Evolutionary conservation across 345 rosid species (phyloP).

Genomic region (Corchorus olitorius): DNA sequence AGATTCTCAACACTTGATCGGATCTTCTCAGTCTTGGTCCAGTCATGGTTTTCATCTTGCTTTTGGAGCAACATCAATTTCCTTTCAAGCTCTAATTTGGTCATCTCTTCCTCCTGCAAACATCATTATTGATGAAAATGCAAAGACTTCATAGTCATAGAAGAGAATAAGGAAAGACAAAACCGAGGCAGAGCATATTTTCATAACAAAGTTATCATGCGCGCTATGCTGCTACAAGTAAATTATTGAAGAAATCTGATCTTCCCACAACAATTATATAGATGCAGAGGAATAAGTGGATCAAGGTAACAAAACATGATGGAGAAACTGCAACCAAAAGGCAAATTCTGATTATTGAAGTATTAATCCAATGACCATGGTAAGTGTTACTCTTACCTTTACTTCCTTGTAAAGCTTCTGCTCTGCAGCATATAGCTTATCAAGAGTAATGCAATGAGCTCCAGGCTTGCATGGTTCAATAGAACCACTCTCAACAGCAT

Average conservation of each 20-base stretch:
- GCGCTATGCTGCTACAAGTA: not conserved
- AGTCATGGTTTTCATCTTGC: slow-evolving; percentile 62
- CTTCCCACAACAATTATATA: not conserved
- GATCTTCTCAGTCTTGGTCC: slow-evolving; percentile 63
- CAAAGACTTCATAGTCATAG: not conserved
- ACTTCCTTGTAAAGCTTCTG: slow-evolving; percentile 78
- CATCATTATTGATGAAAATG: not conserved
- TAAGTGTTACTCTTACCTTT: slow-evolving; percentile 49
- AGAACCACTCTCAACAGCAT: slow-evolving; percentile 38
- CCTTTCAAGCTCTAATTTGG: slow-evolving; percentile 70
- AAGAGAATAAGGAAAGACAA: slow-evolving; percentile 8
- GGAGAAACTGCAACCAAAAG: not conserved
- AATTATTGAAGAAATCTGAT: not conserved
- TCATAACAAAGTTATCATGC: not conserved
- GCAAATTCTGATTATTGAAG: not conserved
- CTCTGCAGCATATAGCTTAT: slow-evolving; percentile 73
- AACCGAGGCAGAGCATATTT: not conserved
- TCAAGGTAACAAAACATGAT: not conserved
- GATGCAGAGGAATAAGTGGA: not conserved
- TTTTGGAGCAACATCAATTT: slow-evolving; percentile 61
- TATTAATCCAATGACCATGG: not conserved
- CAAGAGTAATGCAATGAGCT: slow-evolving; percentile 81
- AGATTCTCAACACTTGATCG: slow-evolving; percentile 58
- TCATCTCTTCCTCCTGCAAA: slow-evolving; percentile 74
- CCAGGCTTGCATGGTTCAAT: slow-evolving; percentile 80